Percentiles rank a stretch among this genome's conserved stretches.
phyloP scores from a whole-genome alignment of 2,329 filamentous ascomycete genomes.

The Colletotrichum ledebouriae region DNA sequence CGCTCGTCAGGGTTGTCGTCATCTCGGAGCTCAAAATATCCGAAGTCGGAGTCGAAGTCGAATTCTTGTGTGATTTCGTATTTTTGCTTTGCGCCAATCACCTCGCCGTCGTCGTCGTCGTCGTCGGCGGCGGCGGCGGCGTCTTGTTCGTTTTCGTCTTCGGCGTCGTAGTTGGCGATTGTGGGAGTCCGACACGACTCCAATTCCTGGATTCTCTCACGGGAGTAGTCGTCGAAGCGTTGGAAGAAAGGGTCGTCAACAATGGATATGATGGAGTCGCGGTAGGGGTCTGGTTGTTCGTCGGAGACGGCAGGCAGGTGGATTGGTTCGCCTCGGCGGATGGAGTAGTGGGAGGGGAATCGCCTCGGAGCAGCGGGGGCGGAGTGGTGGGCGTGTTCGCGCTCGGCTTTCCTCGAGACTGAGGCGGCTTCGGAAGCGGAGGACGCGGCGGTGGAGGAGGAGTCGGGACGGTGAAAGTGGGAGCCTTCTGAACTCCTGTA shows the following conservation, averaged over 20 bases:
- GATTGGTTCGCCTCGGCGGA: slow-evolving; percentile 43
- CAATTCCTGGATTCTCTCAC: slow-evolving; percentile 48
- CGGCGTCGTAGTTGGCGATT: slow-evolving; percentile 43
- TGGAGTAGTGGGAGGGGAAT: slow-evolving; percentile 41
- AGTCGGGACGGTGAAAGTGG: slow-evolving; percentile 26
- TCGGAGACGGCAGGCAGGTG: slow-evolving; percentile 44
- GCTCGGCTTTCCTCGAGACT: slow-evolving; percentile 37
- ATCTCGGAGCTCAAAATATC: slow-evolving; percentile 50
- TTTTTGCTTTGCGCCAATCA: slow-evolving; percentile 14
- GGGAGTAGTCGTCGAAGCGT: slow-evolving; percentile 56
- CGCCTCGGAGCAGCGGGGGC: slow-evolving; percentile 41
- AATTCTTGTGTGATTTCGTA: slow-evolving; percentile 17
- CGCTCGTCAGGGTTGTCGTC: slow-evolving; percentile 54
- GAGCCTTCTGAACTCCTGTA: slow-evolving; percentile 44
- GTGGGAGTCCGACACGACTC: slow-evolving; percentile 44
- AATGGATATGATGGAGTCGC: slow-evolving; percentile 66
- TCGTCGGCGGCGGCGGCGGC: too few relatives aligned
- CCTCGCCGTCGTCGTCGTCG: slow-evolving; percentile 6
- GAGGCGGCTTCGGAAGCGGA: slow-evolving; percentile 28
- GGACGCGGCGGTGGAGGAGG: slow-evolving; percentile 18
- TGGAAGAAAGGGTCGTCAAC: slow-evolving; percentile 69
- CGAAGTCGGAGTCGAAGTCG: slow-evolving; percentile 25
- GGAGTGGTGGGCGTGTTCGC: slow-evolving; percentile 43
- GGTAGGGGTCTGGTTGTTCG: slow-evolving; percentile 49
- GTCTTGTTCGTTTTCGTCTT: slow-evolving; percentile 43